These are phyloP conservation scores for Microascus cirrosus DNA, from an alignment of 2,329 filamentous ascomycete species.

Conservation along the genomic window DNA sequence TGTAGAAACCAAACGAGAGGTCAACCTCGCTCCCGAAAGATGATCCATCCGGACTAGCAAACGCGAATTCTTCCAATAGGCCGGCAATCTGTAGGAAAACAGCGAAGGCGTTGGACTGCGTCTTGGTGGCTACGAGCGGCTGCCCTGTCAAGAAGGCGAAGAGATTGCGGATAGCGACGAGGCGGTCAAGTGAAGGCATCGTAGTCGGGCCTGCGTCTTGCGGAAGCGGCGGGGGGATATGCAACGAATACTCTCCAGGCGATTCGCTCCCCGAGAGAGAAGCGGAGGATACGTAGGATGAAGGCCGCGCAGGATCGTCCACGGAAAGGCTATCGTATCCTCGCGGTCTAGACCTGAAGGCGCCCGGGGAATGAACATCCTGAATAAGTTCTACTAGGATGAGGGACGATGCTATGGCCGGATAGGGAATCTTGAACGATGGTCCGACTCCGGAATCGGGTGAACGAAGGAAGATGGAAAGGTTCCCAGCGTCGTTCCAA, in stretches of 20 bases:
- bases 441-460: slow-evolving; percentile 36
- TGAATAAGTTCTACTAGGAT: slow-evolving; percentile 35
- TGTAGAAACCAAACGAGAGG: slow-evolving; percentile 60
- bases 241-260: slow-evolving; percentile 35
- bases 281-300: slow-evolving; percentile 24
- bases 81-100: slow-evolving; percentile 42
- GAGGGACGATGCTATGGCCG: slow-evolving; percentile 40
- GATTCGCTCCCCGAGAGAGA: slow-evolving; percentile 19
- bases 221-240: slow-evolving; percentile 36
- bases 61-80: slow-evolving; percentile 46
- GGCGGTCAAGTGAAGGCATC: slow-evolving; percentile 28
- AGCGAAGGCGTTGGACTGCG: slow-evolving; percentile 38
- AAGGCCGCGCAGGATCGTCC: slow-evolving; percentile 33
- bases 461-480: slow-evolving; percentile 46
- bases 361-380: neutral
- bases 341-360: slow-evolving; percentile 5
- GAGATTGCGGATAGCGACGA: slow-evolving; percentile 51
- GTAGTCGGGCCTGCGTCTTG: slow-evolving; percentile 9
- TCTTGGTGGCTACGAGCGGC: slow-evolving; percentile 47
- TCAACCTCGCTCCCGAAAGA: slow-evolving; percentile 50
- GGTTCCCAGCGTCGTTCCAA: slow-evolving; percentile 50
- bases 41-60: slow-evolving; percentile 41
- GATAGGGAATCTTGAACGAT: slow-evolving; percentile 49
- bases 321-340: slow-evolving; percentile 37
- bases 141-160: slow-evolving; percentile 56